Conservation (phyloP, 2,329 filamentous ascomycete genomes). For the Arachnopeziza araneosa region DNA sequence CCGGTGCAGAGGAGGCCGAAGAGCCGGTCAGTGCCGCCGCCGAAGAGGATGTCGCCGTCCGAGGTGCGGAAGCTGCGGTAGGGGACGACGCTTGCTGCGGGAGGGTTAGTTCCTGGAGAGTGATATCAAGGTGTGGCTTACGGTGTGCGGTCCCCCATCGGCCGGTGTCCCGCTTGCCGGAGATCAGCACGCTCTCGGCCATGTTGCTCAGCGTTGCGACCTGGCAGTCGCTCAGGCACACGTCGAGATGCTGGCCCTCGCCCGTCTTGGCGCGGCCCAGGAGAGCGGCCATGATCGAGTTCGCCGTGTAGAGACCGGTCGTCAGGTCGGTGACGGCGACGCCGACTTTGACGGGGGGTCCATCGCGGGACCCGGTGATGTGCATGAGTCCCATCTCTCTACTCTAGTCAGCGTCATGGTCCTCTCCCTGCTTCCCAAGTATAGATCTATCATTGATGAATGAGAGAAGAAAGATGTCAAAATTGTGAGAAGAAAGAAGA, state of each 20-base stretch:
- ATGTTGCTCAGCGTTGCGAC: constrained; percentile 94
- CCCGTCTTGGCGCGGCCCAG: constrained; percentile 69
- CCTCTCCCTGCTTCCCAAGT: too few relatives aligned
- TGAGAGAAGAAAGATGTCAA: too few relatives aligned
- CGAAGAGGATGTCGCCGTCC: constrained; percentile 63
- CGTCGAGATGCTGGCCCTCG: constrained; percentile 86
- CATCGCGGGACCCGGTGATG: constrained; percentile 51
- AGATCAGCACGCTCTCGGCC: constrained; percentile 84
- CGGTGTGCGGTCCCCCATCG: constrained; percentile 94
- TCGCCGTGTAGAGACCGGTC: constrained; percentile 90
- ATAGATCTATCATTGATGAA: too few relatives aligned
- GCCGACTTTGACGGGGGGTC: constrained; percentile 92
- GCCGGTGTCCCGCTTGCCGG: constrained; percentile 78
- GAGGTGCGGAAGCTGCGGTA: constrained; percentile 78
- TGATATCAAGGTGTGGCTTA: not conserved
- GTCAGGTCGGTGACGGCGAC: constrained; percentile 96
- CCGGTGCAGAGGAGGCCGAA: constrained; percentile 60
- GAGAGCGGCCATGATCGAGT: constrained; percentile 90
- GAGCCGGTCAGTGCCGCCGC: constrained; percentile 66
- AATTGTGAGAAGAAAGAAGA: not conserved
- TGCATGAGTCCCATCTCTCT: constrained; percentile 86
- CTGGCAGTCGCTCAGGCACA: constrained; percentile 87
- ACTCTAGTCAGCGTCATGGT: not conserved
- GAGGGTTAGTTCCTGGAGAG: not conserved
- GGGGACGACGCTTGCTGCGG: constrained; percentile 60